Conservation (phyloP, 768 basidiomycete species). For the Tricholoma terreum region DNA sequence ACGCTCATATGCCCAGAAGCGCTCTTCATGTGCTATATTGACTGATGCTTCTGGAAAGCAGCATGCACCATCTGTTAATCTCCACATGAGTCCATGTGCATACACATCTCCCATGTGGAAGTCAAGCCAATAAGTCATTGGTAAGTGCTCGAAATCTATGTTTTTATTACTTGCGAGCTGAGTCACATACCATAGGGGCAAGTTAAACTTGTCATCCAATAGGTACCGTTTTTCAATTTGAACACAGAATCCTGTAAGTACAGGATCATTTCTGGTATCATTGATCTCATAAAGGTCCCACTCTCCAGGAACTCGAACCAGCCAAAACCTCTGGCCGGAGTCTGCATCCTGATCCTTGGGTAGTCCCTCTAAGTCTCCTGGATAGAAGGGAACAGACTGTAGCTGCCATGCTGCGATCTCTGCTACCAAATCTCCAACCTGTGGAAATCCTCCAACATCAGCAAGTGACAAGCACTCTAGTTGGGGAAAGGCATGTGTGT, state of each 20-base stretch:
- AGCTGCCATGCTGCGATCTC: background rate
- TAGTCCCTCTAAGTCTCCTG: background rate
- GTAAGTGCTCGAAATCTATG: background rate
- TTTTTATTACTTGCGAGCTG: background rate
- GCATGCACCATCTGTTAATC: background rate
- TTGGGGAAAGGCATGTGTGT: background rate
- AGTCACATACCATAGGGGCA: slow-evolving; percentile 4
- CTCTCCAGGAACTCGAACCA: background rate
- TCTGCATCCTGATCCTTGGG: background rate
- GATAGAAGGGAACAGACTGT: background rate
- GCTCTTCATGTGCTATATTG: background rate
- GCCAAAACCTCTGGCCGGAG: background rate
- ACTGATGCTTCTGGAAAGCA: background rate
- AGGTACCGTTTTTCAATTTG: background rate
- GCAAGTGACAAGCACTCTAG: background rate
- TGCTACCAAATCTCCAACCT: background rate
- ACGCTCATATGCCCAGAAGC: background rate
- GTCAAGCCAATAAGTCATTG: background rate
- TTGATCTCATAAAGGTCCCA: background rate
- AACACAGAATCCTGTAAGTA: background rate
- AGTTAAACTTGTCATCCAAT: slow-evolving; percentile 1
- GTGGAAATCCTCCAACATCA: background rate
- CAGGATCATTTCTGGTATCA: background rate
- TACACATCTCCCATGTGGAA: slow-evolving; percentile 4
- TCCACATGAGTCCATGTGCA: background rate